phyloP scores from a whole-genome alignment of 1,139 yeast species.

The Suhomyces yuchorum region DNA sequence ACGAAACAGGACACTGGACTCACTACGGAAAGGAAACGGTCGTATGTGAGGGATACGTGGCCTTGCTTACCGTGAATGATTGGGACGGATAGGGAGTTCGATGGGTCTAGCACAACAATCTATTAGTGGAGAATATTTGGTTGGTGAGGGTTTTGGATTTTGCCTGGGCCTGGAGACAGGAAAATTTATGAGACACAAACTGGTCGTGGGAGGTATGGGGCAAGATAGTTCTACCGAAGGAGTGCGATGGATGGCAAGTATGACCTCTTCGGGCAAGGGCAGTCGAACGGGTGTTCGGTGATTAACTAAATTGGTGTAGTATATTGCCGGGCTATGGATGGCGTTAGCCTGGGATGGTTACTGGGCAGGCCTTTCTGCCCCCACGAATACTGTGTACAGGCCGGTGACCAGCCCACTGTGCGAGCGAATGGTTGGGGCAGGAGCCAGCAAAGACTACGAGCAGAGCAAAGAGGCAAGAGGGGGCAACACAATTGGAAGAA shows the following conservation, averaged over 20 bases:
- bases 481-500: neutral
- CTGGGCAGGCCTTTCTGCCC: neutral
- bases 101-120: constrained; percentile 6
- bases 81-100: neutral
- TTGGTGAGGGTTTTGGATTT: constrained; percentile 12
- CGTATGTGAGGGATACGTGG: constrained; percentile 3
- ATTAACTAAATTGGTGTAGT: too few relatives aligned
- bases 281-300: too few relatives aligned
- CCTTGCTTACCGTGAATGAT: constrained; percentile 2
- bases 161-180: constrained; percentile 7
- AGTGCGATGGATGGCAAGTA: neutral
- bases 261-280: too few relatives aligned
- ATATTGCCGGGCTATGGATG: neutral
- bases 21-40: neutral
- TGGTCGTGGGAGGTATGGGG: constrained; percentile 1
- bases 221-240: neutral
- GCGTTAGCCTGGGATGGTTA: neutral
- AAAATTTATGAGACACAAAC: constrained; percentile 11
- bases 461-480: neutral
- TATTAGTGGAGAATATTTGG: constrained; percentile 9
- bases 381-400: neutral
- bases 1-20: neutral
- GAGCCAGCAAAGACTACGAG: neutral
- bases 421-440: neutral
- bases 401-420: neutral